These are phyloP conservation scores for Lactarius evosmus DNA, from an alignment of 768 basidiomycete genomes.

Conservation along the genomic window DNA sequence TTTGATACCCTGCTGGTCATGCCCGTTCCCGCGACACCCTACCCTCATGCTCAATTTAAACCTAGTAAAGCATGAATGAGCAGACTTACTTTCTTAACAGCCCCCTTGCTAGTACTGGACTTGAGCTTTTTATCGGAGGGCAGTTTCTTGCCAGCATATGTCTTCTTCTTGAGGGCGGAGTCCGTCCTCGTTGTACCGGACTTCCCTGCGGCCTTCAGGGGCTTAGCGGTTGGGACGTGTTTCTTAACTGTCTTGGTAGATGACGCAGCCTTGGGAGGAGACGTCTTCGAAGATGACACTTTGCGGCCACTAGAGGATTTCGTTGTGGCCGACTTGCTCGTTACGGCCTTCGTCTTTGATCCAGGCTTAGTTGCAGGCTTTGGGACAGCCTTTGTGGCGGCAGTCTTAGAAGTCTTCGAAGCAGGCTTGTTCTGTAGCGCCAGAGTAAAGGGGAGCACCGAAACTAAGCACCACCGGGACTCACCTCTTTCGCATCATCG, in stretches of 20 bases:
- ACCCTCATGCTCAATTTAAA: conserved; percentile 13
- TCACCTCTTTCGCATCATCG: conserved; percentile 59
- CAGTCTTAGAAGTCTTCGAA: conserved; percentile 36
- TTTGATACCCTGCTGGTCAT: conserved; percentile 33
- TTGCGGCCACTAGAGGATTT: conserved; percentile 36
- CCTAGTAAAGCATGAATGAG: not conserved
- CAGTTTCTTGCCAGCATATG: conserved; percentile 24
- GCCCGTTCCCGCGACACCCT: conserved; percentile 53
- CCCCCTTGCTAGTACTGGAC: conserved; percentile 39
- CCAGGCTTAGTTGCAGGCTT: conserved; percentile 33
- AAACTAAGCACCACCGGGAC: conserved; percentile 31
- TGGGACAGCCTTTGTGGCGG: conserved; percentile 33
- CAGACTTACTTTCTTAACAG: conserved; percentile 59
- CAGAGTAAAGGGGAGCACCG: conserved; percentile 16
- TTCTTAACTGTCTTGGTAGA: conserved; percentile 24
- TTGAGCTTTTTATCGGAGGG: conserved; percentile 26
- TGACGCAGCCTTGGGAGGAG: conserved; percentile 25
- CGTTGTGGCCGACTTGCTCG: conserved; percentile 31
- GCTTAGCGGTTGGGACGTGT: conserved; percentile 16
- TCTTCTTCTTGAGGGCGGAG: conserved; percentile 31
- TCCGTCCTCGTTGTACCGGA: conserved; percentile 33
- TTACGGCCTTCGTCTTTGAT: conserved; percentile 35
- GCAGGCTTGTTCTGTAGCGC: conserved; percentile 39
- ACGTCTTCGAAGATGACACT: conserved; percentile 20
- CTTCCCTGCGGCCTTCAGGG: conserved; percentile 16